Percentiles rank a stretch among this genome's conserved stretches.
phyloP scores from a whole-genome alignment of 495 filamentous ascomycete genomes.

The Penicillium paradoxum region DNA sequence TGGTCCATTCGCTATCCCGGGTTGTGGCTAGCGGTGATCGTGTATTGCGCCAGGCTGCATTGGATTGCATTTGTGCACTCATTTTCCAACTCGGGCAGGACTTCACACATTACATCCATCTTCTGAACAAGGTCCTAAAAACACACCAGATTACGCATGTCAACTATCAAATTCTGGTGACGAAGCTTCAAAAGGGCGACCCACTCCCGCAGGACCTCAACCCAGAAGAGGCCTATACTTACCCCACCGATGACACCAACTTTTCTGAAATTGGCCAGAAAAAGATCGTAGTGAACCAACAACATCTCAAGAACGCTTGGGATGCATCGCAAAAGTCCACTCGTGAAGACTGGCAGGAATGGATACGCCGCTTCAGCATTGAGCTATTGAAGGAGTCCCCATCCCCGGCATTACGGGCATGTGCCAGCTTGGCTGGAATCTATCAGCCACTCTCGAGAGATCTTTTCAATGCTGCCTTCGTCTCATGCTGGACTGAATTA shows the following conservation, averaged over 20 bases:
- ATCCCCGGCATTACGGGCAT: conserved; percentile 88
- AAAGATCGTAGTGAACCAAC: conserved; percentile 92
- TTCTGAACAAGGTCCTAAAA: conserved; percentile 71
- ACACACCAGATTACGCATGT: conserved; percentile 69
- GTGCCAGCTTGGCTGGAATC: conserved; percentile 81
- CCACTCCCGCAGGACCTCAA: conserved; percentile 90
- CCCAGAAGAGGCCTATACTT: conserved; percentile 76
- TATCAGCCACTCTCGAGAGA: conserved; percentile 89
- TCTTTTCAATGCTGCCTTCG: conserved; percentile 96
- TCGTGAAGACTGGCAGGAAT: conserved; percentile 97
- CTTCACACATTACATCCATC: conserved; percentile 87
- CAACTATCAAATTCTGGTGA: conserved; percentile 86
- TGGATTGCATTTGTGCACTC: conserved; percentile 92
- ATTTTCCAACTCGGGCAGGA: conserved; percentile 95
- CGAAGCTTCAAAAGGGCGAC: conserved; percentile 90
- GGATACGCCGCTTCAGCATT: conserved; percentile 94
- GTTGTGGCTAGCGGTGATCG: conserved; percentile 68
- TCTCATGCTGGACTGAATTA: conserved; percentile 97
- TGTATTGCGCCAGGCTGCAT: conserved; percentile 72
- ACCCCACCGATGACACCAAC: conserved; percentile 68
- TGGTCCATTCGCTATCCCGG: conserved; percentile 82
- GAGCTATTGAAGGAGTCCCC: conserved; percentile 94
- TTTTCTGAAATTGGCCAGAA: conserved; percentile 82
- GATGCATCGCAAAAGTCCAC: conserved; percentile 94
- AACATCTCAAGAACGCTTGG: conserved; percentile 96